Conservation (phyloP, 2,329 filamentous ascomycete genomes). For the Pseudomassariella vexata region DNA sequence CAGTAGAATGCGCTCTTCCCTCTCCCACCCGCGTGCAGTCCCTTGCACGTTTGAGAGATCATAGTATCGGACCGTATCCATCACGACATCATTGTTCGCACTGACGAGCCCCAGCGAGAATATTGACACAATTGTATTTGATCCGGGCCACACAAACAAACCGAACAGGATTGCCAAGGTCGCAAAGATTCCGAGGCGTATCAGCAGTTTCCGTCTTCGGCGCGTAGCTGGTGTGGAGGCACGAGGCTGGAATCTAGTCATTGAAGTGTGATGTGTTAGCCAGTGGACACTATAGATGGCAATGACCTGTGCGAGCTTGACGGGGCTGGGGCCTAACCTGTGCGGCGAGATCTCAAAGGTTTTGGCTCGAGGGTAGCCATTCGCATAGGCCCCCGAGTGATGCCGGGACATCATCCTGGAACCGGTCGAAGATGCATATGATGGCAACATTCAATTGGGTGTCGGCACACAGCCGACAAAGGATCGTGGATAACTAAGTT, state of each 20-base stretch:
- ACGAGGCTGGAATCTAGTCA: constrained; percentile 76
- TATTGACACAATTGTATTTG: constrained; percentile 53
- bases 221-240: constrained; percentile 65
- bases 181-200: constrained; percentile 57
- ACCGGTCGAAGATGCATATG: constrained; percentile 45
- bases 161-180: constrained; percentile 60
- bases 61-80: constrained; percentile 96
- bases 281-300: constrained; percentile 5
- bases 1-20: constrained; percentile 89
- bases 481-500: too few relatives aligned
- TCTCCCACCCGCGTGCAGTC: constrained; percentile 88
- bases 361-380: constrained; percentile 73
- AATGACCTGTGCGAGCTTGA: constrained; percentile 12
- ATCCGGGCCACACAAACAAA: constrained; percentile 69
- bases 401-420: constrained; percentile 81
- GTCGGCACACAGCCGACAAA: too few relatives aligned
- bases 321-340: constrained; percentile 51
- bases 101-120: constrained; percentile 67
- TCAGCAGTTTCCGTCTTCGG: constrained; percentile 66
- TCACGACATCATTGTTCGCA: constrained; percentile 63
- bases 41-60: constrained; percentile 89
- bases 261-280: constrained; percentile 10
- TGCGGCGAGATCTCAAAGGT: constrained; percentile 87
- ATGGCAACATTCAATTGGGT: constrained; percentile 58
- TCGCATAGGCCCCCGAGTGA: constrained; percentile 67